Conservation (phyloP, 2,329 filamentous ascomycete genomes). For the Ceratocystis harringtonii region DNA sequence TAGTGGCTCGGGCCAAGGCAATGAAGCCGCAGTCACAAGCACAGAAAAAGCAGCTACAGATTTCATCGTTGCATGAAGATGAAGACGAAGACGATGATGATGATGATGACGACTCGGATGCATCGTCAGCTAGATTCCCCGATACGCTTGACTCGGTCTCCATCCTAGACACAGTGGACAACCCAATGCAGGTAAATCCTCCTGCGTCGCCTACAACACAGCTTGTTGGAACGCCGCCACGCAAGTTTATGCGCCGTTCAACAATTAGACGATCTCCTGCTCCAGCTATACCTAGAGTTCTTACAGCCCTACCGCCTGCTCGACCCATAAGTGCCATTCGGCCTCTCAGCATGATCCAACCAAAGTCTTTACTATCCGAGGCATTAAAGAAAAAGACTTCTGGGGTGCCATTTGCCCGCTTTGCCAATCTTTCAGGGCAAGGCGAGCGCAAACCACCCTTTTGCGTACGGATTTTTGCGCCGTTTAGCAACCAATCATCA, state of each 20-base stretch:
- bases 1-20: slow-evolving; percentile 27
- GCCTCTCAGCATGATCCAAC: slow-evolving; percentile 51
- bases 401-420: slow-evolving; percentile 59
- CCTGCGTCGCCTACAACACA: slow-evolving; percentile 38
- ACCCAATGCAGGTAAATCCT: slow-evolving; percentile 34
- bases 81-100: slow-evolving; percentile 44
- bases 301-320: slow-evolving; percentile 56
- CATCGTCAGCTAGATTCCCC: slow-evolving; percentile 45
- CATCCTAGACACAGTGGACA: slow-evolving; percentile 50
- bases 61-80: slow-evolving; percentile 40
- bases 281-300: slow-evolving; percentile 38
- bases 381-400: slow-evolving; percentile 58
- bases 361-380: slow-evolving; percentile 55
- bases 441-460: slow-evolving; percentile 60
- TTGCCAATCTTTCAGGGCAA: slow-evolving; percentile 61
- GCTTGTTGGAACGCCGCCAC: slow-evolving; percentile 48
- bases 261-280: slow-evolving; percentile 48
- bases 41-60: slow-evolving; percentile 36
- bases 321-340: slow-evolving; percentile 49
- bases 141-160: slow-evolving; percentile 57
- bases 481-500: slow-evolving; percentile 49
- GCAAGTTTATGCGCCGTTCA: slow-evolving; percentile 44
- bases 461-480: slow-evolving; percentile 61
- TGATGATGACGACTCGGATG: slow-evolving; percentile 43
- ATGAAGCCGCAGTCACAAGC: background rate